Base-by-base conservation (phyloP, 1,284 basidiomycete genomes). In the Leccinum angustisporum region DNA sequence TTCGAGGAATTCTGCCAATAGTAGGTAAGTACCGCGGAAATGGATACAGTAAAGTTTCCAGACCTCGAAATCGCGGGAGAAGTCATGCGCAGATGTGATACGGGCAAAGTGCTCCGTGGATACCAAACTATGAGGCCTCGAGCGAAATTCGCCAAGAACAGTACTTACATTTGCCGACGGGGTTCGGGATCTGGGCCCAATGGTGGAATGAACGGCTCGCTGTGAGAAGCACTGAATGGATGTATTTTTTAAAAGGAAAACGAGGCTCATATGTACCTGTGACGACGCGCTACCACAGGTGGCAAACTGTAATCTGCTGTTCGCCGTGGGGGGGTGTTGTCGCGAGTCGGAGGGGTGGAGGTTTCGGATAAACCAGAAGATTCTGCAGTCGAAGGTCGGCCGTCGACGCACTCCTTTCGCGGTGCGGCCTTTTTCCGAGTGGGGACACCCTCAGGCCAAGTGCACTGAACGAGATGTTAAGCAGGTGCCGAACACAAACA, bases 361-460 rank as follows among this genome's bases (percentile, higher is more conserved):
- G 80, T 75, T 57, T 86, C 85, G 13, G 86, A 87, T 25, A 86
- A 60, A 21, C 83, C 82, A 5, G 86, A 85, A 30, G 86, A 87
- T 25, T 82, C 83, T 10, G 86, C 84, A 16, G 87, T 88, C 2
- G 86, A 88, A 13, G 86, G 85, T 30, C 84, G 76, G 46, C 79
- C 80, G 59, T 86, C 85, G 52, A 77, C 64, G 9, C 78, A 78
- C 59, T 84, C 83, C 65, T 81, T 82, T 65, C 79, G 78, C 1
- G 78, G 68, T 0, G 78, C 63, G 31, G 80, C 75, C 73, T 84
- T 86, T 74, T 86, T 88, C 63, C 86, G 80, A 33, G 82, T 72
- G 25, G 86, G 85, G 13, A 84, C 81, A 11, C 86, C 86, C 68
- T 91, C 88, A 3, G 91, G 91, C 91, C 91, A 93, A 54, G 86